Base-by-base conservation (phyloP, 2,329 filamentous ascomycete species). In the Trichoderma lentiforme region DNA sequence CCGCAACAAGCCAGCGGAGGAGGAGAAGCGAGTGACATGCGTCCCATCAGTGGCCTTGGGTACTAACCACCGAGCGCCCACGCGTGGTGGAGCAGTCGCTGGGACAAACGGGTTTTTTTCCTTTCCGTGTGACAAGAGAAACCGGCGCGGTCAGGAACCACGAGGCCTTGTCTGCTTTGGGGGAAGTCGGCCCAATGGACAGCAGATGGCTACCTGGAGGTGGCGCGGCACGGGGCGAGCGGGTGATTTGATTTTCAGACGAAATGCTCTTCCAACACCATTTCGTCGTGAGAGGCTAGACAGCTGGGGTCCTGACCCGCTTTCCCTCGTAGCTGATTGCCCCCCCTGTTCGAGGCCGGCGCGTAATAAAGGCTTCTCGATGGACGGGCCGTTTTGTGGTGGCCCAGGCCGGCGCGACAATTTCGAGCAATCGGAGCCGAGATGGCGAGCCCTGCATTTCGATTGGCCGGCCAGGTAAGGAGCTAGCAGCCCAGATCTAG, bases 321-420 rank as follows among this genome's bases (percentile, higher is more conserved):
- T 57, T 69, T 60, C 56, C 14, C 56, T 61, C 57, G 71, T 69
- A 67, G 57, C 74, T 74, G 73, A 71, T 69, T 71, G 73, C 75
- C 83, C 81, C 83, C 81, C 83, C 84, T 80, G 83, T 84, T 79
- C 78, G 75, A 80, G 75, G 71, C 76, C 76, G 86, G 86, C 86
- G 86, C 86, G 83, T 88, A 88, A 85, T 81, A 78, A 80, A 82
- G 81, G 81, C 81, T 82, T 82, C 79, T 81, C 80, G 83, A 79
- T 87, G 85, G 85, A 81, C 80, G 79, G 80, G 76, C 73, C 76
- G 78, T 75, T 76, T 78, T 78, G 34, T 43, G 34, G 66, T 66
- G 71, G 61, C 51, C 71, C 39, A 80, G 80, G 80, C 81, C 81
- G 80, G 79, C 79, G 80, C 79, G 76, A 77, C 77, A 76, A 58